Conservation (phyloP, 1,284 basidiomycete genomes). For the Cutaneotrichosporon sp. region DNA sequence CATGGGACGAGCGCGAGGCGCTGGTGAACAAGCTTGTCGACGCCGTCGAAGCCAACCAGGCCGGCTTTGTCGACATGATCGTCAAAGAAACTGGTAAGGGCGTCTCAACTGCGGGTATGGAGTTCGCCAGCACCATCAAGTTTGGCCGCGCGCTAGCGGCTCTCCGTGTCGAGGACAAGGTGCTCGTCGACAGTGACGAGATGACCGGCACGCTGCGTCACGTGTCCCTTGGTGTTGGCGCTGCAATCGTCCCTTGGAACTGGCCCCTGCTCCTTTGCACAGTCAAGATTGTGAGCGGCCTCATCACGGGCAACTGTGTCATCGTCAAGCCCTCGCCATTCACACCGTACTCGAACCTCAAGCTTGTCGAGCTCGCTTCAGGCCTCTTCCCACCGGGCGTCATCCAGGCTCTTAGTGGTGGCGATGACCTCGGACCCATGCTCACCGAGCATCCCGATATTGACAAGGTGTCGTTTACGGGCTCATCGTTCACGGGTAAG, state of each 20-base stretch:
- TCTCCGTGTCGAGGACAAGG: slow-evolving; percentile 70
- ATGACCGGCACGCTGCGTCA: slow-evolving; percentile 73
- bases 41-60: slow-evolving; percentile 35
- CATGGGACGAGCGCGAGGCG: slow-evolving; percentile 48
- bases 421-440: slow-evolving; percentile 48
- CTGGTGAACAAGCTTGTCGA: slow-evolving; percentile 36
- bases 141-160: slow-evolving; percentile 82
- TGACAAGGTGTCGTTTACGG: slow-evolving; percentile 85
- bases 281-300: slow-evolving; percentile 59
- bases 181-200: slow-evolving; percentile 78
- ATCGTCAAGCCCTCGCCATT: slow-evolving; percentile 96
- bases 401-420: slow-evolving; percentile 79
- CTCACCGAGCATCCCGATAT: slow-evolving; percentile 45
- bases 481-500: slow-evolving; percentile 87
- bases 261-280: slow-evolving; percentile 65
- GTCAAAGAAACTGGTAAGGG: slow-evolving; percentile 82
- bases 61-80: slow-evolving; percentile 45
- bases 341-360: slow-evolving; percentile 89
- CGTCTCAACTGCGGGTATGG: slow-evolving; percentile 73
- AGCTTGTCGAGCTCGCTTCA: slow-evolving; percentile 79
- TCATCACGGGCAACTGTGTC: slow-evolving; percentile 90
- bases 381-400: slow-evolving; percentile 77
- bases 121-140: slow-evolving; percentile 73
- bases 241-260: slow-evolving; percentile 61
- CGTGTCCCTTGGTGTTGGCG: slow-evolving; percentile 71